Conservation (phyloP, 495 filamentous ascomycete species). For the Penicillium riverlandense region DNA sequence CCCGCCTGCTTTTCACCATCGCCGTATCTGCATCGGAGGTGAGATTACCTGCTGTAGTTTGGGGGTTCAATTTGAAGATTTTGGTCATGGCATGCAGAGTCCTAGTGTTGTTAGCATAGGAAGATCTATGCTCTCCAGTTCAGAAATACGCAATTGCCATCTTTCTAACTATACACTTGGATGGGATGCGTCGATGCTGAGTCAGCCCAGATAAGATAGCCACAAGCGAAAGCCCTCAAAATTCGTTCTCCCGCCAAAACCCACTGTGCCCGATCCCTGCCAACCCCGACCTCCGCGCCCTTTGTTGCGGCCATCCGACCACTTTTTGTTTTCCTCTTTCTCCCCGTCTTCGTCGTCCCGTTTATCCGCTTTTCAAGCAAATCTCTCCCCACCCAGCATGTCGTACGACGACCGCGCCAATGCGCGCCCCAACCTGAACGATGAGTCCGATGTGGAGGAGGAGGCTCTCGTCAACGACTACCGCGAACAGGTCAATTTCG, state of each 20-base stretch:
- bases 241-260: slow-evolving; percentile 40
- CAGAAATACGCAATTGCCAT: too few relatives aligned
- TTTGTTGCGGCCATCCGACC: slow-evolving; percentile 4
- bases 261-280: slow-evolving; percentile 13
- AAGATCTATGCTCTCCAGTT: too few relatives aligned
- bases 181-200: slow-evolving; percentile 14
- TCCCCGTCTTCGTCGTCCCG: slow-evolving; percentile 4
- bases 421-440: slow-evolving; percentile 49
- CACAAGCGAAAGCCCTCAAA: slow-evolving; percentile 49
- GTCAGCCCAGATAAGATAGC: slow-evolving; percentile 44
- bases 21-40: too few relatives aligned
- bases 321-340: slow-evolving; percentile 16
- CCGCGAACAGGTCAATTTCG: slow-evolving; percentile 87
- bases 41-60: too few relatives aligned
- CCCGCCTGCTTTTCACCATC: too few relatives aligned
- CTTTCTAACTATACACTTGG: too few relatives aligned
- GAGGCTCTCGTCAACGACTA: slow-evolving; percentile 91
- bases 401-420: slow-evolving; percentile 46
- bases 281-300: slow-evolving; percentile 3
- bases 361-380: not conserved
- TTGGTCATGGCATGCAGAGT: too few relatives aligned
- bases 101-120: too few relatives aligned
- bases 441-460: slow-evolving; percentile 90
- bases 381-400: slow-evolving; percentile 25
- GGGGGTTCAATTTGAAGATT: too few relatives aligned